Percentiles rank a stretch among this genome's conserved stretches.
Evolutionary conservation across 2,329 filamentous ascomycete species (phyloP).

Genomic region (Fusarium miscanthi): DNA sequence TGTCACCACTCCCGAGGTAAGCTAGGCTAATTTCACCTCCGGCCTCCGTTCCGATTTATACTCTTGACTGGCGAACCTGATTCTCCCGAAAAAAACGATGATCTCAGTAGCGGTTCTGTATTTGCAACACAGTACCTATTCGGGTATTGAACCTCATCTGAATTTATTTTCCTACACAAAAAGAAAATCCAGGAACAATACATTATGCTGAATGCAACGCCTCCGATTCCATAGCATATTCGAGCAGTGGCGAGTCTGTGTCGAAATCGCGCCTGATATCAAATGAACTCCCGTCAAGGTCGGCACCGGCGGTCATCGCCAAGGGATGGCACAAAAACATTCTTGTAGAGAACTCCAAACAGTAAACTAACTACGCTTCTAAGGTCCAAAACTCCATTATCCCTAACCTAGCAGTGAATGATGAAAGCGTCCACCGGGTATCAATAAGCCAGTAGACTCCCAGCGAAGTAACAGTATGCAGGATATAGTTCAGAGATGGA

Average conservation of each 20-base stretch:
- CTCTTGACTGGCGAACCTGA: conserved; percentile 4
- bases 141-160: neutral
- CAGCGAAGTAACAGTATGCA: neutral
- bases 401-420: conserved; percentile 1
- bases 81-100: conserved; percentile 11
- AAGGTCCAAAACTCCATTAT: conserved; percentile 16
- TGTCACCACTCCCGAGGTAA: conserved; percentile 43
- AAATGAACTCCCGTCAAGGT: neutral
- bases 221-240: neutral
- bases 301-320: neutral
- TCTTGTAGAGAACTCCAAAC: neutral
- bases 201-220: neutral
- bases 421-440: conserved; percentile 27
- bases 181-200: neutral
- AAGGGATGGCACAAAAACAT: neutral
- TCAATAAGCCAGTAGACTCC: conserved; percentile 27
- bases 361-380: neutral
- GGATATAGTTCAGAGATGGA: neutral
- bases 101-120: neutral
- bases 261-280: neutral
- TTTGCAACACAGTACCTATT: neutral
- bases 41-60: conserved; percentile 13
- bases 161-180: neutral
- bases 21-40: conserved; percentile 6
- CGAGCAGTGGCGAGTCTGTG: neutral